A percentile compares a stretch with the other conserved stretches of the same genome.
Conservation (phyloP, 768 basidiomycete genomes). For the Paxillus involutus region DNA sequence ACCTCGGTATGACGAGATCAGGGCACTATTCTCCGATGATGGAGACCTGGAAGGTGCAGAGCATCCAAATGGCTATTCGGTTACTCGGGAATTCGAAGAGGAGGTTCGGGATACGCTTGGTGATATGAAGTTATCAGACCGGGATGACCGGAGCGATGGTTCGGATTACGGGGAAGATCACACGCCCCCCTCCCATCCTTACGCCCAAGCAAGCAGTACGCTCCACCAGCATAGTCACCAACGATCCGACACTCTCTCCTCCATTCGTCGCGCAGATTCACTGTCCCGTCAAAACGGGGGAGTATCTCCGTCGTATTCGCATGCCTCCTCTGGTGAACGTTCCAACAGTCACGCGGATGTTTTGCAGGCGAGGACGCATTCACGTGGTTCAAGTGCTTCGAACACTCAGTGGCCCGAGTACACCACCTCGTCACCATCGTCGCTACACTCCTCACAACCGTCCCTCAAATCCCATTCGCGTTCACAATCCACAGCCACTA, state of each 20-base stretch:
- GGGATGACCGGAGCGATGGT: slow-evolving; percentile 54
- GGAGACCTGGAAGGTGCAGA: slow-evolving; percentile 39
- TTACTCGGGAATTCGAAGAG: slow-evolving; percentile 37
- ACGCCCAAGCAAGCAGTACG: slow-evolving; percentile 30
- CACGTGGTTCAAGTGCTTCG: slow-evolving; percentile 29
- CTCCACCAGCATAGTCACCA: slow-evolving; percentile 38
- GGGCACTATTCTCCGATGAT: slow-evolving; percentile 44
- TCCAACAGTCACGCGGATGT: slow-evolving; percentile 16
- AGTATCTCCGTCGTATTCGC: slow-evolving; percentile 34
- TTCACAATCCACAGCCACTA: slow-evolving; percentile 52
- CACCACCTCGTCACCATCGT: slow-evolving; percentile 44
- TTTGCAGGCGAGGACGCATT: slow-evolving; percentile 26
- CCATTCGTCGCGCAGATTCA: slow-evolving; percentile 33
- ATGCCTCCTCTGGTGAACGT: slow-evolving; percentile 41
- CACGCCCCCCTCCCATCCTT: slow-evolving; percentile 36
- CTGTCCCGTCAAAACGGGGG: slow-evolving; percentile 30
- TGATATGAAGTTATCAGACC: slow-evolving; percentile 45
- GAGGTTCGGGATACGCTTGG: slow-evolving; percentile 52
- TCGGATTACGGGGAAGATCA: slow-evolving; percentile 65
- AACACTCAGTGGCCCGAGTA: slow-evolving; percentile 28
- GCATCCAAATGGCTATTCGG: slow-evolving; percentile 21
- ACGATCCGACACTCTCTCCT: slow-evolving; percentile 49
- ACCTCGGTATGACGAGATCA: slow-evolving; percentile 58
- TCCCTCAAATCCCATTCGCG: slow-evolving; percentile 53
- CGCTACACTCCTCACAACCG: slow-evolving; percentile 51